Conservation (phyloP, 805 yeast genomes). For the Candida cerambycidarum region DNA sequence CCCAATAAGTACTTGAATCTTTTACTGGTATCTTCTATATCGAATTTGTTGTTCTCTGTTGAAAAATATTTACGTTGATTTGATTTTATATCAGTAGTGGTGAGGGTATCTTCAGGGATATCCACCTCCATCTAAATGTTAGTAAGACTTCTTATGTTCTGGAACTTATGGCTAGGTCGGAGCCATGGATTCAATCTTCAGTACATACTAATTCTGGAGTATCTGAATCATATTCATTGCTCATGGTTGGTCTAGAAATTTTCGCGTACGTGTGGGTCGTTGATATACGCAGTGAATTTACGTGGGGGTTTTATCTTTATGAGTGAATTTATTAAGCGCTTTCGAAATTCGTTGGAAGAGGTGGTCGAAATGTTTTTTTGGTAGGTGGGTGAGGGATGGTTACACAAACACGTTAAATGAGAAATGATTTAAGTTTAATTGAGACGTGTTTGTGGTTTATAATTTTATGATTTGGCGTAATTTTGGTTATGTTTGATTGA, state of each 20-base stretch:
- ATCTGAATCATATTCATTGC: conserved; percentile 9
- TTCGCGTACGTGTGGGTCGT: not conserved
- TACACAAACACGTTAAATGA: too few relatives aligned
- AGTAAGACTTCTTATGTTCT: not conserved
- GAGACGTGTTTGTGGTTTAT: too few relatives aligned
- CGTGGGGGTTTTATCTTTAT: too few relatives aligned
- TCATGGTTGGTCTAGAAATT: conserved; percentile 5
- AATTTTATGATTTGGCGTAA: too few relatives aligned
- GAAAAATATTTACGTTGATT: conserved; percentile 31
- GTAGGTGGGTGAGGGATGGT: too few relatives aligned
- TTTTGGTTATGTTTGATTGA: too few relatives aligned
- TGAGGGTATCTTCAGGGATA: conserved; percentile 4
- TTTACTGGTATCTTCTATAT: conserved; percentile 59
- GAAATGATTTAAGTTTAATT: too few relatives aligned
- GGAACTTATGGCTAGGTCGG: too few relatives aligned
- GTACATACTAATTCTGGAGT: conserved; percentile 8
- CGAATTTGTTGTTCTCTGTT: conserved; percentile 40
- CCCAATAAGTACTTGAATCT: conserved; percentile 68
- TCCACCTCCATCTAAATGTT: conserved; percentile 4
- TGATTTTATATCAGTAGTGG: conserved; percentile 9
- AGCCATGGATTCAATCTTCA: too few relatives aligned
- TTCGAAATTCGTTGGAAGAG: too few relatives aligned
- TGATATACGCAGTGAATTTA: not conserved
- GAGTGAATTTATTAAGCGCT: too few relatives aligned
- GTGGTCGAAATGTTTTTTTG: too few relatives aligned